Evolutionary conservation across 768 basidiomycete species (phyloP).

Genomic region (Tricholoma matsutake): DNA sequence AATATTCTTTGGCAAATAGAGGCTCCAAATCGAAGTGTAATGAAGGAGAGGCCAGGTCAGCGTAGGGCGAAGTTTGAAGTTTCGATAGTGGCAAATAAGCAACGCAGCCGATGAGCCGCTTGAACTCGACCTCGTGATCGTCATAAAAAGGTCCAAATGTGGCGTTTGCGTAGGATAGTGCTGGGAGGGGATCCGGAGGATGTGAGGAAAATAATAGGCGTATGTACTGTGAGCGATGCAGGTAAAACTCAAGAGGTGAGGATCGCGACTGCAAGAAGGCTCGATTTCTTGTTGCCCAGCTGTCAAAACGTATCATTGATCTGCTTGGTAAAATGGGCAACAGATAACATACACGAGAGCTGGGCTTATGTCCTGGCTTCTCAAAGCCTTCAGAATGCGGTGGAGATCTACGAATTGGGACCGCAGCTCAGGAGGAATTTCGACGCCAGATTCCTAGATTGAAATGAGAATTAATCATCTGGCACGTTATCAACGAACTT

Average conservation of each 20-base stretch:
- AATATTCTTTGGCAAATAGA: constrained; percentile 87
- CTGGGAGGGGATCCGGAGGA: constrained; percentile 53
- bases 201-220: constrained; percentile 66
- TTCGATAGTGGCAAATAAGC: constrained; percentile 67
- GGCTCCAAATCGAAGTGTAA: constrained; percentile 78
- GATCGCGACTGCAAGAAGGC: constrained; percentile 62
- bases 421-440: constrained; percentile 49
- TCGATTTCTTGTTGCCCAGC: constrained; percentile 75
- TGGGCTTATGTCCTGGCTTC: constrained; percentile 61
- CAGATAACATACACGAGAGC: constrained; percentile 62
- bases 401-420: constrained; percentile 68
- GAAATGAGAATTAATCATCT: constrained; percentile 3
- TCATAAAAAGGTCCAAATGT: constrained; percentile 62
- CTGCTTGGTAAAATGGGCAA: background rate
- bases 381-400: constrained; percentile 64
- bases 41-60: constrained; percentile 66
- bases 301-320: constrained; percentile 28
- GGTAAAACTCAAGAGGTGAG: constrained; percentile 84
- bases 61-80: constrained; percentile 69
- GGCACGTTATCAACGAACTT: constrained; percentile 40
- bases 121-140: constrained; percentile 61
- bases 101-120: constrained; percentile 65
- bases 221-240: constrained; percentile 90
- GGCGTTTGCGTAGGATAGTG: constrained; percentile 72
- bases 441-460: constrained; percentile 61